These are phyloP conservation scores for Eucalyptus marginata DNA, from an alignment of 345 rosid genomes.

Conservation along the genomic window DNA sequence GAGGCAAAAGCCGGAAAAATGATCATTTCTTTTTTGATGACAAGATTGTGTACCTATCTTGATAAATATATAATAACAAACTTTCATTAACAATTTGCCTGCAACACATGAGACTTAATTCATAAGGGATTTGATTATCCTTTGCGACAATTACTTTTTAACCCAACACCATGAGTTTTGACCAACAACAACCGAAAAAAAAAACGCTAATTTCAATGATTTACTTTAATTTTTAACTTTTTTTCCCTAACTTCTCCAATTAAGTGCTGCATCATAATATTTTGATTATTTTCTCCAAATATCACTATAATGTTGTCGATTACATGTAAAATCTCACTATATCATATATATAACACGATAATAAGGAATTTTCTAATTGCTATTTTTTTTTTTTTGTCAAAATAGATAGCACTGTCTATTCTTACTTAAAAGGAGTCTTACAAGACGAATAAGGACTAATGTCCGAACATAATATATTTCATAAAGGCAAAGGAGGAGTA, in stretches of 20 bases:
- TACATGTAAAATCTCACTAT: neutral
- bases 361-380: neutral
- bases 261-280: neutral
- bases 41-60: neutral
- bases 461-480: no score
- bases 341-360: neutral
- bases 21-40: neutral
- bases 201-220: neutral
- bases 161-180: neutral
- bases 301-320: no score
- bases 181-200: no score
- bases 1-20: neutral
- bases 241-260: neutral
- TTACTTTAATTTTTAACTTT: neutral
- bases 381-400: no score
- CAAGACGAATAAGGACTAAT: no score
- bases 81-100: neutral
- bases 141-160: neutral
- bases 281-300: neutral
- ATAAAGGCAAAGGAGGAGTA: no score
- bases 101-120: neutral
- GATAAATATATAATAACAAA: neutral
- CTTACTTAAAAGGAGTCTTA: no score
- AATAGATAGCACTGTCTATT: no score
- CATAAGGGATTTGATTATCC: neutral